A percentile compares a stretch with the other conserved stretches of the same genome.
Conservation (phyloP, 495 filamentous ascomycete species). For the Baudoinia panamericana region DNA sequence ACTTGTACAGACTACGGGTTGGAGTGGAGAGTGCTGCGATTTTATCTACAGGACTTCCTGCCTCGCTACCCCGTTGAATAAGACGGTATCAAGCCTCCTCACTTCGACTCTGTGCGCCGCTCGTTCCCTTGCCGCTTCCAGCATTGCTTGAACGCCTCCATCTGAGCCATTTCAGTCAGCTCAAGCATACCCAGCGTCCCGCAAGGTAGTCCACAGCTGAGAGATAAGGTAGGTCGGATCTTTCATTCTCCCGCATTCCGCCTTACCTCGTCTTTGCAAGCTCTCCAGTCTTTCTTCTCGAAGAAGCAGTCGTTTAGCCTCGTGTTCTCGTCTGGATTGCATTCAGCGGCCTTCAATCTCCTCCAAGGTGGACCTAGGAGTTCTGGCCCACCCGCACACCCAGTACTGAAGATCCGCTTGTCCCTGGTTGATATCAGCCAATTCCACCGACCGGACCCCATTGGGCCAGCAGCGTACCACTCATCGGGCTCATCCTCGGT, state of each 20-base stretch:
- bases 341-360: neutral
- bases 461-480: slow-evolving; percentile 52
- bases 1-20: too few species aligned
- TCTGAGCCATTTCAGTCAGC: slow-evolving; percentile 39
- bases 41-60: neutral
- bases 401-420: slow-evolving; percentile 94
- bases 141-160: slow-evolving; percentile 82
- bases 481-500: slow-evolving; percentile 89
- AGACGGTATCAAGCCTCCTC: slow-evolving; percentile 45
- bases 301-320: slow-evolving; percentile 92
- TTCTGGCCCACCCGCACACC: slow-evolving; percentile 59
- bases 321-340: slow-evolving; percentile 58
- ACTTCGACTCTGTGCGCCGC: slow-evolving; percentile 63
- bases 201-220: neutral
- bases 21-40: neutral
- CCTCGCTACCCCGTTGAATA: neutral
- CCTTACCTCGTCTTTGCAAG: slow-evolving; percentile 78
- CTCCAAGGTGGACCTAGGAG: neutral
- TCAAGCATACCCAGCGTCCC: slow-evolving; percentile 1
- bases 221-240: slow-evolving; percentile 3
- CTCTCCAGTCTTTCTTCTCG: slow-evolving; percentile 91
- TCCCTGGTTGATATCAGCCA: slow-evolving; percentile 44
- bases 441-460: too few species aligned
- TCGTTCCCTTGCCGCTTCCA: slow-evolving; percentile 91
- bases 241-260: too few species aligned